Percentiles rank a stretch among this genome's conserved stretches.
Conservation (phyloP, 1,284 basidiomycete genomes). For the Trametes polyzona region DNA sequence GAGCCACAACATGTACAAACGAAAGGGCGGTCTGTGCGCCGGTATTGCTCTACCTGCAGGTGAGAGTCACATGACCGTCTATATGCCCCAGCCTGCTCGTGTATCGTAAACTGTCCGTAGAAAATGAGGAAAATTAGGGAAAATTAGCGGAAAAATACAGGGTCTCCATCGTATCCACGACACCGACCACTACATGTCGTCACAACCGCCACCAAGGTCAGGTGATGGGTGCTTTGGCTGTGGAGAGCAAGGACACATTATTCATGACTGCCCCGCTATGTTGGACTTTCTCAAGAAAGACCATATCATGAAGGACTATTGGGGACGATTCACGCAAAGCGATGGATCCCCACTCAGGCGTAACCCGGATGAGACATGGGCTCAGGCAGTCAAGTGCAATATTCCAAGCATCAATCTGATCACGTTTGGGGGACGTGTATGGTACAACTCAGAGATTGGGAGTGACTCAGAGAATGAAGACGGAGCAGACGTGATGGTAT, state of each 20-base stretch:
- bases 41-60: no score
- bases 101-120: no score
- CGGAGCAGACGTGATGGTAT: neutral
- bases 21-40: no score
- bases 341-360: neutral
- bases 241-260: slow-evolving; percentile 1
- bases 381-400: neutral
- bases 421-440: neutral
- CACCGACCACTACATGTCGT: no score
- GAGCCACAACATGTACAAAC: no score
- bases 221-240: neutral
- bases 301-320: neutral
- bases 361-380: neutral
- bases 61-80: no score
- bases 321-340: neutral
- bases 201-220: neutral
- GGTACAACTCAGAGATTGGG: neutral
- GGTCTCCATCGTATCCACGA: no score
- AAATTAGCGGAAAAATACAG: no score
- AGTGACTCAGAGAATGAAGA: neutral
- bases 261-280: neutral
- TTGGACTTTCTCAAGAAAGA: neutral
- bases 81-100: no score
- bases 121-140: no score
- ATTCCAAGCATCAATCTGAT: neutral